Percentiles rank a stretch among this genome's conserved stretches.
phyloP scores from a whole-genome alignment of 257 asterid genomes.

The Apocynum venetum region DNA sequence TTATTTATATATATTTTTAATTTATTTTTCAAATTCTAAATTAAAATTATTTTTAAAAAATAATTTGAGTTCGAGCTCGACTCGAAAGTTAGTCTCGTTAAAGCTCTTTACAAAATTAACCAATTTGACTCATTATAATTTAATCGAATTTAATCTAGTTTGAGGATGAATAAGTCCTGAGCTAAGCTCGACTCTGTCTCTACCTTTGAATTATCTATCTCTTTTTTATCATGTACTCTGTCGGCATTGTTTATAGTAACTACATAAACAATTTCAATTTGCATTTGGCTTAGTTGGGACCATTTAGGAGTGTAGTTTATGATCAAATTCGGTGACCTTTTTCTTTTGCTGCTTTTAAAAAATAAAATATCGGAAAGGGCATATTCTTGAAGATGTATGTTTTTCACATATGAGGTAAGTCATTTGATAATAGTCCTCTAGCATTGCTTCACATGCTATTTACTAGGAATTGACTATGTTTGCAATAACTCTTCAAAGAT shows the following conservation, averaged over 20 bases:
- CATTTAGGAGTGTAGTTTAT: neutral
- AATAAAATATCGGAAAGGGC: neutral
- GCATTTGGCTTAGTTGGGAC: conserved; percentile 3
- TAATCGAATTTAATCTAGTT: no score
- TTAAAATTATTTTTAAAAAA: no score
- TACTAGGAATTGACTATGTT: neutral
- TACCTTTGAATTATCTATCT: no score
- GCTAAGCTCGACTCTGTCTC: no score
- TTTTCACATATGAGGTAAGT: neutral
- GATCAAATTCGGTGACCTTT: neutral
- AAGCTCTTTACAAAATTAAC: no score
- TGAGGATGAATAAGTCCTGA: no score
- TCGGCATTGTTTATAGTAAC: neutral
- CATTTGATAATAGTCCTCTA: conserved; percentile 1
- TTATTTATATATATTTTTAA: no score
- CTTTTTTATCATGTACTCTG: neutral
- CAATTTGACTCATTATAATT: no score
- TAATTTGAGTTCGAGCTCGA: no score
- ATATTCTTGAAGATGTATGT: conserved; percentile 9
- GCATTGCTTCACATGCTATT: neutral
- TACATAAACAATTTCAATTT: neutral
- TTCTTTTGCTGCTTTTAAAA: neutral
- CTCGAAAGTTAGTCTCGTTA: no score
- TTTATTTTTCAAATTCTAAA: no score
- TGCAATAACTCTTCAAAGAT: conserved; percentile 12